A percentile compares a stretch with the other conserved stretches of the same genome.
Evolutionary conservation across 2,329 filamentous ascomycete species (phyloP).

Genomic region (Aspergillus costaricaensis): DNA sequence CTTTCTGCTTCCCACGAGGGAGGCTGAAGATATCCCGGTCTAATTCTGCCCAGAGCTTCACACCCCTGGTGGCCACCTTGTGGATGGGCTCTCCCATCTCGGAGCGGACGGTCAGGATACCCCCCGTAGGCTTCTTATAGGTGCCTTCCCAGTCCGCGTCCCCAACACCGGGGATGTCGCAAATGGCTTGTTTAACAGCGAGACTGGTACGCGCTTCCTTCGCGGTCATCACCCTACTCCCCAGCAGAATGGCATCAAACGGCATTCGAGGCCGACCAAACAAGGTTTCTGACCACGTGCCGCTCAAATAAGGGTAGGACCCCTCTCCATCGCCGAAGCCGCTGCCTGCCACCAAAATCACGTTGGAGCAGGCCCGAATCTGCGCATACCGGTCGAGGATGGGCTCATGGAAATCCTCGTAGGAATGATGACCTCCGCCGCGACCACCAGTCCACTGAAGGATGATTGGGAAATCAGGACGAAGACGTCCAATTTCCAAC

Average conservation of each 20-base stretch:
- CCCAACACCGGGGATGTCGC: not conserved
- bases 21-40: slow-evolving; percentile 9
- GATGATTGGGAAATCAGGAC: not conserved
- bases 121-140: not conserved
- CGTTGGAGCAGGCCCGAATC: slow-evolving; percentile 1
- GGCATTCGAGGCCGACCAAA: not conserved
- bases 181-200: not conserved
- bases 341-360: not conserved
- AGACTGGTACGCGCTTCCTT: not conserved
- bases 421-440: slow-evolving; percentile 1
- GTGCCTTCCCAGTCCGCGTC: not conserved
- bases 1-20: not conserved
- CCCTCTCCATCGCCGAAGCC: not conserved
- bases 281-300: not conserved
- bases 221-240: slow-evolving; percentile 1
- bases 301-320: slow-evolving; percentile 1
- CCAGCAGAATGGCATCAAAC: slow-evolving; percentile 1
- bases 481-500: not conserved
- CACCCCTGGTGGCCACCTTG: slow-evolving; percentile 1
- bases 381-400: not conserved
- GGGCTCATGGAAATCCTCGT: slow-evolving; percentile 1
- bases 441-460: slow-evolving; percentile 4
- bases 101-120: not conserved
- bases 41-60: slow-evolving; percentile 6
- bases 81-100: slow-evolving; percentile 4